phyloP scores from a whole-genome alignment of 2,329 filamentous ascomycete genomes.

The Paecilomyces formosus region DNA sequence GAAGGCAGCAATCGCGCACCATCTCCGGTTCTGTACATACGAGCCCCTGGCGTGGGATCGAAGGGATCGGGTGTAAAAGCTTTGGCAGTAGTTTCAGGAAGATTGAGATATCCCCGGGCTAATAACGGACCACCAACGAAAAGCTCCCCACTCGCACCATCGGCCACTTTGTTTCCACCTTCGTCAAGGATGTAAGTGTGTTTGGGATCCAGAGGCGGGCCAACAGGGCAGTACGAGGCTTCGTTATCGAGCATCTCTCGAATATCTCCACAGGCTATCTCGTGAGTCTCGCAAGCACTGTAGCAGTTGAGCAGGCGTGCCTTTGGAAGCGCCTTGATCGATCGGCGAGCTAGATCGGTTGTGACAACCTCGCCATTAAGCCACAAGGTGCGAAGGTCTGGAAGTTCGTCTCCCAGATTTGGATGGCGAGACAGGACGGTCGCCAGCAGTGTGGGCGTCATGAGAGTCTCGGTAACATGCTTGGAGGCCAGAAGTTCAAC shows the following conservation, averaged over 20 bases:
- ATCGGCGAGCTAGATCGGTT: slow-evolving; percentile 64
- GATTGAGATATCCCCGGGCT: slow-evolving; percentile 70
- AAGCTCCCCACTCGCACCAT: slow-evolving; percentile 62
- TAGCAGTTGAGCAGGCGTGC: slow-evolving; percentile 70
- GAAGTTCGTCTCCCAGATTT: slow-evolving; percentile 55
- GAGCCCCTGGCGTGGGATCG: slow-evolving; percentile 49
- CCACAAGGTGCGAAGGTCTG: slow-evolving; percentile 64
- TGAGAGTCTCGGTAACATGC: slow-evolving; percentile 69
- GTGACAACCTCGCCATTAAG: slow-evolving; percentile 78
- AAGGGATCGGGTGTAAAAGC: slow-evolving; percentile 64
- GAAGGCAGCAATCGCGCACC: slow-evolving; percentile 59
- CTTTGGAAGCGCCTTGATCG: slow-evolving; percentile 59
- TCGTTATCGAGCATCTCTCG: slow-evolving; percentile 59
- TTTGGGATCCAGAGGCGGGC: slow-evolving; percentile 59
- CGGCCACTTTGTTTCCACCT: slow-evolving; percentile 54
- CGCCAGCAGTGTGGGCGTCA: slow-evolving; percentile 73
- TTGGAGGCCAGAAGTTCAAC: slow-evolving; percentile 62
- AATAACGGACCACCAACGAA: slow-evolving; percentile 68
- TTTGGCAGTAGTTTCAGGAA: slow-evolving; percentile 68
- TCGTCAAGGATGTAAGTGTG: slow-evolving; percentile 69
- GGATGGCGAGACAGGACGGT: slow-evolving; percentile 65
- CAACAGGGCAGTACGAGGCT: slow-evolving; percentile 64
- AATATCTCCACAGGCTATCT: slow-evolving; percentile 71
- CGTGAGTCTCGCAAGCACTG: slow-evolving; percentile 75
- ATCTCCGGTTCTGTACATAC: slow-evolving; percentile 71